A percentile compares a stretch with the other conserved stretches of the same genome.
These are phyloP conservation scores for Wickerhamomyces sp. DNA, from an alignment of 1,139 yeast species.

Conservation along the genomic window DNA sequence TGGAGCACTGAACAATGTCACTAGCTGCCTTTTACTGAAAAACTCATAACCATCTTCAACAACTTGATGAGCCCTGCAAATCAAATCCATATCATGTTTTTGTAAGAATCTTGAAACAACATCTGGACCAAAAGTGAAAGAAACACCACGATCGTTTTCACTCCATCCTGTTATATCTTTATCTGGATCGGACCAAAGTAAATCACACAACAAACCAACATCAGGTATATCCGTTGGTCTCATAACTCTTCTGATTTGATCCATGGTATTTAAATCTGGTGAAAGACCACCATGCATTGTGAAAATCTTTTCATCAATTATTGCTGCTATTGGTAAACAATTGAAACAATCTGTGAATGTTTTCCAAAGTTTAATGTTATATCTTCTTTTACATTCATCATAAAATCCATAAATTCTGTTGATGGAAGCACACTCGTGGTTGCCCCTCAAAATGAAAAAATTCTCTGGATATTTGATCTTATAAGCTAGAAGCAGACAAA, in stretches of 20 bases:
- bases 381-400: constrained; percentile 96
- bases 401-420: constrained; percentile 96
- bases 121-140: constrained; percentile 96
- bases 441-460: constrained; percentile 90
- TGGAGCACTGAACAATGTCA: constrained; percentile 92
- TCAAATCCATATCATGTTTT: constrained; percentile 94
- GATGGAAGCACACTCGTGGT: constrained; percentile 96
- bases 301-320: constrained; percentile 94
- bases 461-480: constrained; percentile 97
- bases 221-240: constrained; percentile 99
- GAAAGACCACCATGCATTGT: constrained; percentile 99
- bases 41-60: constrained; percentile 99
- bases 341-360: constrained; percentile 97
- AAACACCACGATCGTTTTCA: constrained; percentile 96
- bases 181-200: constrained; percentile 98
- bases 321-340: constrained; percentile 97
- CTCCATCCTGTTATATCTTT: constrained; percentile 98
- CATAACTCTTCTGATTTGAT: constrained; percentile 96
- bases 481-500: constrained; percentile 86
- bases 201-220: constrained; percentile 90
- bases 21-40: constrained; percentile 91
- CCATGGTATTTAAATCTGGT: constrained; percentile 96
- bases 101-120: constrained; percentile 91
- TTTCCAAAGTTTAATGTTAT: constrained; percentile 96
- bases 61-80: constrained; percentile 97